Evolutionary conservation across 176 grass and related monocot species (phyloP).

Genomic region (Lolium perenne): DNA sequence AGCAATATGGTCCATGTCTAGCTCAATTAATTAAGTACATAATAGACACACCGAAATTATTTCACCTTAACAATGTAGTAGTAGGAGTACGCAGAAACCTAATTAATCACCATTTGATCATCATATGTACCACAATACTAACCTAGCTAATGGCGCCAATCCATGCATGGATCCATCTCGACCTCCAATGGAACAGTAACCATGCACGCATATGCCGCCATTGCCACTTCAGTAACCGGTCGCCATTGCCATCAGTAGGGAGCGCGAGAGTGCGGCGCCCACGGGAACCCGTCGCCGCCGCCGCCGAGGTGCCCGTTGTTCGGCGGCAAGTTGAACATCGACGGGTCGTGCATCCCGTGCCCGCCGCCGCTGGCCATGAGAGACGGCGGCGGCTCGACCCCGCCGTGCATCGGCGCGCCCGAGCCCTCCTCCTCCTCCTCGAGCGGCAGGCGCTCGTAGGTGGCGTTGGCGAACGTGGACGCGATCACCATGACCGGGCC

Average conservation of each 20-base stretch:
- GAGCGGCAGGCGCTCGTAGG: constrained; percentile 85
- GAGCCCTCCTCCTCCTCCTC: constrained; percentile 76
- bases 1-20: constrained; percentile 4
- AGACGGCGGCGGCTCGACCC: constrained; percentile 32
- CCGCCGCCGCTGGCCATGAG: constrained; percentile 47
- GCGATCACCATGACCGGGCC: constrained; percentile 94
- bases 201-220: constrained; percentile 22
- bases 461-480: constrained; percentile 96
- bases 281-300: constrained; percentile 64
- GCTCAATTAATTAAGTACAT: constrained; percentile 47
- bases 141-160: constrained; percentile 47
- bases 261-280: constrained; percentile 62
- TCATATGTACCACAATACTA: constrained; percentile 65
- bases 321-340: constrained; percentile 69
- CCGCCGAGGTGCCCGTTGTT: constrained; percentile 62
- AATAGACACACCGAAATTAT: constrained; percentile 51
- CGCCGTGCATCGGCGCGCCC: constrained; percentile 48
- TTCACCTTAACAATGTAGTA: constrained; percentile 27
- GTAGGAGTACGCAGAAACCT: constrained; percentile 14
- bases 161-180: neutral
- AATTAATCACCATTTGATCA: constrained; percentile 49
- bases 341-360: constrained; percentile 72
- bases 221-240: neutral
- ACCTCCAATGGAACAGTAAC: constrained; percentile 68
- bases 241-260: constrained; percentile 57